These are phyloP conservation scores for Chlorencoelia australis DNA, from an alignment of 2,329 filamentous ascomycete genomes.

Conservation along the genomic window DNA sequence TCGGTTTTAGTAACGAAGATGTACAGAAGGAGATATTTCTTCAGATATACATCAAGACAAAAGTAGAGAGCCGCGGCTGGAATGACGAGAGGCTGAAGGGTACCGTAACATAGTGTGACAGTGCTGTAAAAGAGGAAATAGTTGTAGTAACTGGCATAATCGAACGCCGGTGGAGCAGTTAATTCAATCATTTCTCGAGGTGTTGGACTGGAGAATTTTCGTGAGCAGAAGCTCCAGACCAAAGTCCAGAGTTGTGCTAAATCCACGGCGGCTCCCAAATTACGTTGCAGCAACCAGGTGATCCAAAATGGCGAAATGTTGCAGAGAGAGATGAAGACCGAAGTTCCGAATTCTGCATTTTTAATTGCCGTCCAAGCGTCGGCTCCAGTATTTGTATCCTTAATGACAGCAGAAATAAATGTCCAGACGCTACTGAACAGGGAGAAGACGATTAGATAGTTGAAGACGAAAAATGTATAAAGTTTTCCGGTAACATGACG, in stretches of 20 bases:
- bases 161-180: slow-evolving; percentile 84
- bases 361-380: slow-evolving; percentile 61
- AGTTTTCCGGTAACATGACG: slow-evolving; percentile 83
- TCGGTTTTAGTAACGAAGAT: slow-evolving; percentile 96
- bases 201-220: slow-evolving; percentile 78
- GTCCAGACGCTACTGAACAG: slow-evolving; percentile 76
- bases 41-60: slow-evolving; percentile 72
- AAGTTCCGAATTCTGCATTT: slow-evolving; percentile 49
- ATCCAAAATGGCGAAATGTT: slow-evolving; percentile 86
- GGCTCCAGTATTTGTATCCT: slow-evolving; percentile 43
- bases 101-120: slow-evolving; percentile 74
- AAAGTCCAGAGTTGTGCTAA: slow-evolving; percentile 81
- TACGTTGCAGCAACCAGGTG: slow-evolving; percentile 84
- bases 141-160: slow-evolving; percentile 96
- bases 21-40: slow-evolving; percentile 92
- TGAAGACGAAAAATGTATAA: slow-evolving; percentile 94
- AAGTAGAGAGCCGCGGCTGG: slow-evolving; percentile 87
- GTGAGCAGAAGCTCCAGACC: slow-evolving; percentile 72
- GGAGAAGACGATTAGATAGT: slow-evolving; percentile 91
- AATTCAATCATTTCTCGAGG: slow-evolving; percentile 86
- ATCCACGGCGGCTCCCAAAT: slow-evolving; percentile 87
- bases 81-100: slow-evolving; percentile 78
- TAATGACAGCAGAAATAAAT: slow-evolving; percentile 57
- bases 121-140: slow-evolving; percentile 95
- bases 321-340: slow-evolving; percentile 67